Evolutionary conservation across 441 rosid genomes (phyloP).

Genomic region (Gossypium aridum): DNA sequence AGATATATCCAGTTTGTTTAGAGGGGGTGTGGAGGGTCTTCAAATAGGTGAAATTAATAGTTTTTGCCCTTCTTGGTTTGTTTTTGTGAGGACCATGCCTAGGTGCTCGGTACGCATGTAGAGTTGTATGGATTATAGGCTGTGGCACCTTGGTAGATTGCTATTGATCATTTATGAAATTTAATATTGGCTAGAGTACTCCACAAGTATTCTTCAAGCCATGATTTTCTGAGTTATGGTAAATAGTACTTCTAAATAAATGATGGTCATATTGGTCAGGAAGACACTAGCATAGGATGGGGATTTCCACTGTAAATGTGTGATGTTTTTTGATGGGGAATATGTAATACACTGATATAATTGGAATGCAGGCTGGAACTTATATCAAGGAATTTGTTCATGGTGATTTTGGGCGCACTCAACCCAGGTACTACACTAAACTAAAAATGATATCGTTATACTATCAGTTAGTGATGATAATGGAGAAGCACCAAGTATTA

Average conservation of each 20-base stretch:
- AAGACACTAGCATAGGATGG: not conserved
- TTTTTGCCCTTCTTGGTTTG: not conserved
- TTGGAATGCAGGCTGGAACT: slow-evolving; percentile 78
- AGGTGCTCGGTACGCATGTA: not conserved
- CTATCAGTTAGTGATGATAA: not conserved
- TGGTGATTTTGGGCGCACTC: slow-evolving; percentile 95
- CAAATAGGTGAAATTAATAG: not conserved
- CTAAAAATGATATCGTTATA: not conserved
- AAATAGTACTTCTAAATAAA: not conserved
- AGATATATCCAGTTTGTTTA: not conserved
- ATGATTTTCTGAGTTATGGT: not conserved
- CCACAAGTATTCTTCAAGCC: not conserved
- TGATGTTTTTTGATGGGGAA: not conserved
- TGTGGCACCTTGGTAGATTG: not conserved
- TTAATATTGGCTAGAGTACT: not conserved
- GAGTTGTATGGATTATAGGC: not conserved
- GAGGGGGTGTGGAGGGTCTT: not conserved
- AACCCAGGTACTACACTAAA: slow-evolving; percentile 56
- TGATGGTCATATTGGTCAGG: not conserved
- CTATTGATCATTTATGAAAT: not conserved
- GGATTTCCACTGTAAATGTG: not conserved
- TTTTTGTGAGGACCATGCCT: not conserved
- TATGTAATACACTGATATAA: not conserved
- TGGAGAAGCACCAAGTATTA: not conserved
- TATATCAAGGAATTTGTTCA: slow-evolving; percentile 97